Evolutionary conservation across 1,139 yeast species (phyloP).

Genomic region (Geotrichum aggregatum): DNA sequence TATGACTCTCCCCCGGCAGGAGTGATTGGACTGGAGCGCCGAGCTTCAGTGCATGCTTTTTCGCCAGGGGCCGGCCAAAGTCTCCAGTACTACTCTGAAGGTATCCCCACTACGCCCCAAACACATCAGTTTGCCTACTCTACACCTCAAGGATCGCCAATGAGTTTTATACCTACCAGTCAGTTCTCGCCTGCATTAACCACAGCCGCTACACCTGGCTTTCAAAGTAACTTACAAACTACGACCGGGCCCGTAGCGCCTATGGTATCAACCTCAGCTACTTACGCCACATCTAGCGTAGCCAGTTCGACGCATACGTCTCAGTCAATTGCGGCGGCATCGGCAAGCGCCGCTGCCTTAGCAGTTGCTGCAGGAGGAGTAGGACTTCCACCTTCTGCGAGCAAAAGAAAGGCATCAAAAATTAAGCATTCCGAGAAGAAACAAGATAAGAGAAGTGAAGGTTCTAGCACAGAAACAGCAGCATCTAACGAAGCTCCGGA

Average conservation of each 20-base stretch:
- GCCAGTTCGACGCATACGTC: conserved; percentile 1
- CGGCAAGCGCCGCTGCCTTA: conserved; percentile 6
- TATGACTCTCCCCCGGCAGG: background rate
- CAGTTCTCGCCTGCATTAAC: background rate
- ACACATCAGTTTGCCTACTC: background rate
- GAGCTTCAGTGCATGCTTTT: conserved; percentile 1
- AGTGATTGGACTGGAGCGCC: background rate
- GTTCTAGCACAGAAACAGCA: no score
- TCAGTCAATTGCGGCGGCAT: conserved; percentile 4
- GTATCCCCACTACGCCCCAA: background rate
- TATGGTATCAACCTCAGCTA: conserved; percentile 3
- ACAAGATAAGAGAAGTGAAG: no score
- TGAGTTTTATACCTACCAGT: background rate
- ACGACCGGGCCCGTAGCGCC: conserved; percentile 5
- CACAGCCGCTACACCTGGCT: conserved; percentile 4
- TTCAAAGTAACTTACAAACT: no score
- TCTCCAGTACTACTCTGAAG: background rate
- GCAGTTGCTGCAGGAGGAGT: conserved; percentile 6
- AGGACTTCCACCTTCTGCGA: background rate
- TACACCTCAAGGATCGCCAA: background rate
- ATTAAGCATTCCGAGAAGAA: no score
- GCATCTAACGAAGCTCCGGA: no score
- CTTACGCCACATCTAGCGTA: conserved; percentile 1
- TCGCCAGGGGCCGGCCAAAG: background rate
- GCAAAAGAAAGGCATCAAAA: background rate